Conservation (phyloP, 2,329 filamentous ascomycete genomes). For the Neobulgaria alba region DNA sequence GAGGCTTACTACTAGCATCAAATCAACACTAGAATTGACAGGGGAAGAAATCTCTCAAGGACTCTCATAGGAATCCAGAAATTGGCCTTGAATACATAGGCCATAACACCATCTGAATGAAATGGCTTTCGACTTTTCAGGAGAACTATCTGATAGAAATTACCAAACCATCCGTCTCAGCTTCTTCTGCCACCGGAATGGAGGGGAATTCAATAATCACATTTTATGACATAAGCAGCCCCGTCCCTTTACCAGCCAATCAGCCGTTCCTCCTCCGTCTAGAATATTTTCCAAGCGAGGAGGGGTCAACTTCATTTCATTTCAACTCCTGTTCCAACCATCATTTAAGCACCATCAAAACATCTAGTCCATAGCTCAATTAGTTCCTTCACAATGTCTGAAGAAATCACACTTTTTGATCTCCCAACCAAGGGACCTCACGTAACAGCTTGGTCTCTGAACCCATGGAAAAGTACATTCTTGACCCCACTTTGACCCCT, state of each 20-base stretch:
- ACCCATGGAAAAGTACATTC: conserved; percentile 60
- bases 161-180: too few species aligned
- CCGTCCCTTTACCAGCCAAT: background rate
- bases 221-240: too few species aligned
- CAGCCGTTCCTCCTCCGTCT: background rate
- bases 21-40: too few species aligned
- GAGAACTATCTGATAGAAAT: too few species aligned
- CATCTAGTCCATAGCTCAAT: background rate
- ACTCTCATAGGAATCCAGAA: too few species aligned
- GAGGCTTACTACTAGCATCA: too few species aligned
- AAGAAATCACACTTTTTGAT: conserved; percentile 48
- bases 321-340: background rate
- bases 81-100: too few species aligned
- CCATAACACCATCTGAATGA: too few species aligned
- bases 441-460: conserved; percentile 54
- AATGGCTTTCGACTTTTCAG: too few species aligned
- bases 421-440: conserved; percentile 44
- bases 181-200: too few species aligned
- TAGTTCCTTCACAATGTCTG: background rate
- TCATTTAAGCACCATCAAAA: background rate
- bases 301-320: background rate
- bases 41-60: too few species aligned
- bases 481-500: background rate
- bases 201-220: too few species aligned
- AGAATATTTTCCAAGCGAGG: background rate